A percentile compares a stretch with the other conserved stretches of the same genome.
phyloP scores from a whole-genome alignment of 176 grass and related monocot species.

The Alloteropsis semialata region DNA sequence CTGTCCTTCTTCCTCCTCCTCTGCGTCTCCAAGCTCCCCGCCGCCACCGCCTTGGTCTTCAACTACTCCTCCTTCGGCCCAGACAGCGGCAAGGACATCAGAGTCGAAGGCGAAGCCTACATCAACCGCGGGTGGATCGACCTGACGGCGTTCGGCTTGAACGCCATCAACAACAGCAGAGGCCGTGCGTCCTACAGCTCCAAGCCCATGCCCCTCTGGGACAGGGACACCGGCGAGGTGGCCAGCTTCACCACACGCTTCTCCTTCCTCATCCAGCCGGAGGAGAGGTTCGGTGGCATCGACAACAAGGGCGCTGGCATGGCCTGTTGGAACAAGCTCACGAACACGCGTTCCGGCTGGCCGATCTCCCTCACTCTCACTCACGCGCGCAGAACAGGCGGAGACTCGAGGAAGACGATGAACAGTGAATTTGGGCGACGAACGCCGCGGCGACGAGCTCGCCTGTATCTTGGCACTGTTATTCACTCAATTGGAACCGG shows the following conservation, averaged over 20 bases:
- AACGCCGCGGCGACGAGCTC: too few species aligned
- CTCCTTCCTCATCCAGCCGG: slow-evolving; percentile 4
- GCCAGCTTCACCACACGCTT: slow-evolving; percentile 33
- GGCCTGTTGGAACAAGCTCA: too few species aligned
- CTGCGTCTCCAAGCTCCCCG: background rate
- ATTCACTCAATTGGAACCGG: too few species aligned
- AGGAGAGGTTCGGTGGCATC: background rate
- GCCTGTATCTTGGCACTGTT: too few species aligned
- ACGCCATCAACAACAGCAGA: too few species aligned
- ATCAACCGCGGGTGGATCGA: background rate
- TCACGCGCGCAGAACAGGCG: too few species aligned
- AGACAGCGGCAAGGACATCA: background rate
- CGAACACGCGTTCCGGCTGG: too few species aligned
- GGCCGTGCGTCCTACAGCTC: background rate
- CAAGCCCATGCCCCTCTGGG: slow-evolving; percentile 22
- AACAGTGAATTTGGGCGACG: too few species aligned
- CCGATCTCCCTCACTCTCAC: too few species aligned
- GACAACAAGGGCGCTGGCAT: slow-evolving; percentile 15
- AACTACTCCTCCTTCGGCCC: background rate
- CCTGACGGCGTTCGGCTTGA: background rate
- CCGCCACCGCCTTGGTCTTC: background rate
- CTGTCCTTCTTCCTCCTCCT: background rate
- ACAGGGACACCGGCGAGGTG: slow-evolving; percentile 1
- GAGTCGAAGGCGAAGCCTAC: background rate
- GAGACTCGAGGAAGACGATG: too few species aligned